Percentiles rank a stretch among this genome's conserved stretches.
These are phyloP conservation scores for Russula sp. DNA, from an alignment of 768 basidiomycete species.

Conservation along the genomic window DNA sequence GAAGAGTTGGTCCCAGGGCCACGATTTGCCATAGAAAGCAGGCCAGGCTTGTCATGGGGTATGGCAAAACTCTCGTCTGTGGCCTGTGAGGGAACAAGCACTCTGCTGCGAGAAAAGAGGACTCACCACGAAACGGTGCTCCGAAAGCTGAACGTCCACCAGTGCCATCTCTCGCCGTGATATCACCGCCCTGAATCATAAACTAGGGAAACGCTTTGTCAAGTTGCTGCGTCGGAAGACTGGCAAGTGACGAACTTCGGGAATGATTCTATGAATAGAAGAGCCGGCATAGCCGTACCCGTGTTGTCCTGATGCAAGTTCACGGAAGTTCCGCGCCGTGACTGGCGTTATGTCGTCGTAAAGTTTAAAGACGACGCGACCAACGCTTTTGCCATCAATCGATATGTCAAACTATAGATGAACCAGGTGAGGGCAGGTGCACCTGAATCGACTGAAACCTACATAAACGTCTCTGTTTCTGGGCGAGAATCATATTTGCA, in stretches of 20 bases:
- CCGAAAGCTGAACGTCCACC: conserved; percentile 88
- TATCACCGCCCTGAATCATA: conserved; percentile 88
- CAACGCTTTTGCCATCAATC: conserved; percentile 29
- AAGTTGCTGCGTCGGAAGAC: background rate
- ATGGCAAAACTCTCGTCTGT: conserved; percentile 67
- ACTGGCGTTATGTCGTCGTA: conserved; percentile 45
- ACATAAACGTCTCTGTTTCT: conserved; percentile 20
- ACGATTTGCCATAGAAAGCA: conserved; percentile 86
- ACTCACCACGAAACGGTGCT: conserved; percentile 62
- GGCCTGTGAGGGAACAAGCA: background rate
- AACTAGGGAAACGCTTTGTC: conserved; percentile 35
- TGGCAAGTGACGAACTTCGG: conserved; percentile 39
- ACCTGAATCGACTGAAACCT: background rate
- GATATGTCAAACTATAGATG: conserved; percentile 31
- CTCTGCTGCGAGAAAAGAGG: background rate
- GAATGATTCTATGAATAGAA: conserved; percentile 56
- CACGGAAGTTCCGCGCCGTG: conserved; percentile 51
- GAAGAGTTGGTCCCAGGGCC: conserved; percentile 79
- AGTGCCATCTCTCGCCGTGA: conserved; percentile 66
- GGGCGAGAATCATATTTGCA: too few relatives aligned
- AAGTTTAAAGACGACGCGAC: conserved; percentile 51
- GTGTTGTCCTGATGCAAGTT: conserved; percentile 45
- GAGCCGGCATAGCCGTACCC: conserved; percentile 46
- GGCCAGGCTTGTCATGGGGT: conserved; percentile 55
- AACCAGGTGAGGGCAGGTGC: background rate